Evolutionary conservation across 2,329 filamentous ascomycete species (phyloP), one percentile per base, ranked within the genome.

Genomic region (Elsinoe necatrix): DNA sequence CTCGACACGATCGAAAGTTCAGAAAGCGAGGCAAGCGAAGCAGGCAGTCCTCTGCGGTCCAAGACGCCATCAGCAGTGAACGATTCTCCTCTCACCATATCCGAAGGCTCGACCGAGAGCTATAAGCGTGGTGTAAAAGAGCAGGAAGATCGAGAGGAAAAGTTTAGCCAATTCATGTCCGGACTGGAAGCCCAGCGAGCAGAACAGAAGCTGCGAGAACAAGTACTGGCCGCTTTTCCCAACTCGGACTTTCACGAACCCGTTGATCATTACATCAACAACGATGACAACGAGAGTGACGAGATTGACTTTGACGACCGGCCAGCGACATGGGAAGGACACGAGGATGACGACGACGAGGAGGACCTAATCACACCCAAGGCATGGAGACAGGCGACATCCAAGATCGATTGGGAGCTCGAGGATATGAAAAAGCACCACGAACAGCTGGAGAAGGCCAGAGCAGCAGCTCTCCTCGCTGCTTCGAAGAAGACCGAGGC

Each of bases 361-460:
- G 43, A 61, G 14, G 63, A 66, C 29, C 60, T 62, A 21, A 37
- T 62, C 16, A 35, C 58, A 0, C 64, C 63, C 34, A 63, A 63
- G 23, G 47, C 58, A 20, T 68, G 80, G 58, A 78, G 82, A 39
- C 82, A 84, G 65, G 82, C 82, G 47, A 84, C 82, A 1, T 79
- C 81, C 51, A 77, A 83, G 63, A 78, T 81, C 3, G 74, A 80
- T 57, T 92, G 87, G 84, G 89, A 89, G 67, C 78, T 93, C 65
- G 80, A 84, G 64, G 85, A 89, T 63, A 87, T 93, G 86, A 86
- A 88, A 63, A 80, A 84, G 63, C 86, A 92, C 69, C 86, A 84
- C 54, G 82, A 88, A 63, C 76, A 84, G 63, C 69, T 84, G 50
- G 78, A 83, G 60, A 72, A 77, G 62, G 76, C 77, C 56, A 72